Base-by-base conservation (phyloP, 2,329 filamentous ascomycete species). In the Colletotrichum sp. region DNA sequence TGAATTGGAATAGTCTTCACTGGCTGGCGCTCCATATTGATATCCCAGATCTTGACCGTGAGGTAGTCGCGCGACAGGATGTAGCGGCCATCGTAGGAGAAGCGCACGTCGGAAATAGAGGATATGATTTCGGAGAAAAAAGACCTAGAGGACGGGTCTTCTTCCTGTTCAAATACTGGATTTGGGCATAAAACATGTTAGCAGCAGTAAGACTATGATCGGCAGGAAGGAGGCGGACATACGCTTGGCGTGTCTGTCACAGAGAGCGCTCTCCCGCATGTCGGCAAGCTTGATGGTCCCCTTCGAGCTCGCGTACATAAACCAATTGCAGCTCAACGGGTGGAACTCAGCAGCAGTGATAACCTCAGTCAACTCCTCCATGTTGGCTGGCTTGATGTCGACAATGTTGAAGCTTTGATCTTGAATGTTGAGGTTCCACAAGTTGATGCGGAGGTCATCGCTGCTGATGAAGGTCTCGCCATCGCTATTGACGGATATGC, bases 71-170 rank as follows among this genome's bases (percentile, higher is more conserved):
- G 94, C 21, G 97, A 99, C 72, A 99, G 92, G 78, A 99, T 99
- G 87, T 99, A 99, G 80, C 96, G 93, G 78, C 97, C 97, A 82
- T 99, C 97, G 82, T 97, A 92, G 67, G 97, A 99, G 86, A 99
- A 99, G 78, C 97, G 95, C 63, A 99, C 97, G 83, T 99, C 97
- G 16, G 97, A 99, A 83, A 99, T 99, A 78, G 97, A 99, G 48
- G 97, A 99, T 80, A 99, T 99, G 83, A 99, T 99, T 88, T 99
- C 97, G 65, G 96, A 99, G 86, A 99, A 99, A 91, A 99, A 99
- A 1, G 97, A 99, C 78, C 96, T 92, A n/a, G 96, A 95, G 10
- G 96, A 95, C 1, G 96, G 96, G 81, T 99, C 97, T 87, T 99
- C 97, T 87, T 99, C 97, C 88, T 99, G 97, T 85, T 99, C 97